Evolutionary conservation across 345 rosid species (phyloP).

Genomic region (Corchorus olitorius): DNA sequence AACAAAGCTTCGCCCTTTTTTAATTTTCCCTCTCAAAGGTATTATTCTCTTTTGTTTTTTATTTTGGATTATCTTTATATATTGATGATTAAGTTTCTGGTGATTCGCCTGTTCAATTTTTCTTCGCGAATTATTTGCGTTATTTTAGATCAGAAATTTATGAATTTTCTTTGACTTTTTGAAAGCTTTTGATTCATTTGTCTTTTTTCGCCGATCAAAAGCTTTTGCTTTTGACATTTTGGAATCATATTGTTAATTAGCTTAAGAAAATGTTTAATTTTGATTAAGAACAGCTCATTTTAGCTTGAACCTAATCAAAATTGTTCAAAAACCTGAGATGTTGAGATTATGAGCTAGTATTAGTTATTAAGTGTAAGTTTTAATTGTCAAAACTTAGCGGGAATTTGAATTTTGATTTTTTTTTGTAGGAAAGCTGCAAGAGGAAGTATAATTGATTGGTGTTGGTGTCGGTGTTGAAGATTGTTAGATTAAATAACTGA

Average conservation of each 20-base stretch:
- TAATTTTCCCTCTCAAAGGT: no score
- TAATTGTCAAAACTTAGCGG: background rate
- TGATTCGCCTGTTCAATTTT: background rate
- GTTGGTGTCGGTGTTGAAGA: background rate
- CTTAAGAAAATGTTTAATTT: background rate
- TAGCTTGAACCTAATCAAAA: background rate
- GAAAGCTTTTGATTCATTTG: background rate
- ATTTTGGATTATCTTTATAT: no score
- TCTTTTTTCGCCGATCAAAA: background rate
- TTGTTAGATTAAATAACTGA: background rate
- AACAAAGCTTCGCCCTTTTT: background rate
- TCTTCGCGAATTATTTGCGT: background rate
- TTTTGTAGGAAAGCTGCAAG: background rate
- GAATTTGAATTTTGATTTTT: background rate
- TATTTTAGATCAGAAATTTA: background rate
- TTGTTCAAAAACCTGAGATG: background rate
- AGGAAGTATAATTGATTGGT: constrained; percentile 4
- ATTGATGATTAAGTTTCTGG: background rate
- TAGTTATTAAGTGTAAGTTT: background rate
- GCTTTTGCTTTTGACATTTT: background rate
- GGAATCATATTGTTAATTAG: background rate
- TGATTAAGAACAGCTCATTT: background rate
- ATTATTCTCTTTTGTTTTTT: no score
- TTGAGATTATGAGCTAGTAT: background rate
- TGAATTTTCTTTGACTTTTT: background rate